Evolutionary conservation across 2,329 filamentous ascomycete species (phyloP).

Genomic region (Fusarium oxysporum): DNA sequence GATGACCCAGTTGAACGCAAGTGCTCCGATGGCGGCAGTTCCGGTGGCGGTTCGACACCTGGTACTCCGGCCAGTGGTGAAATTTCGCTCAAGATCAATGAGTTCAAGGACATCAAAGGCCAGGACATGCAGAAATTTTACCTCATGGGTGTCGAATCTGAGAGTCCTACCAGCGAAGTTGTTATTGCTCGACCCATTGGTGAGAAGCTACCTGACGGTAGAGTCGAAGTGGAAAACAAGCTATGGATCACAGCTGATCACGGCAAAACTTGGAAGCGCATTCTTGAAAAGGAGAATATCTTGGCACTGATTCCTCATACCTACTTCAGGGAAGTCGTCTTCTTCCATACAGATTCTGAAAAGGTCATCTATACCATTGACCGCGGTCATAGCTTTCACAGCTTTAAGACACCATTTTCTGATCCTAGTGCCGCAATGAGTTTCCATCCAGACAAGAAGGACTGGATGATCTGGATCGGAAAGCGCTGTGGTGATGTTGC

Average conservation of each 20-base stretch:
- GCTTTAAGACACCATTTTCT: conserved; percentile 75
- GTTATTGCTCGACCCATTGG: conserved; percentile 66
- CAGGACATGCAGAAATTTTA: conserved; percentile 72
- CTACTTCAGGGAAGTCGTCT: conserved; percentile 86
- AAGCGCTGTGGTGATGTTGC: conserved; percentile 71
- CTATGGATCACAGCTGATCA: conserved; percentile 86
- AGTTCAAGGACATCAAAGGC: conserved; percentile 69
- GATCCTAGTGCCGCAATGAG: conserved; percentile 62
- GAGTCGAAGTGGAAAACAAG: conserved; percentile 58
- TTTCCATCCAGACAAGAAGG: conserved; percentile 87
- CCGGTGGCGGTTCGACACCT: conserved; percentile 49
- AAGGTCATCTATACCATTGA: conserved; percentile 84
- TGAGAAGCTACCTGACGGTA: conserved; percentile 45
- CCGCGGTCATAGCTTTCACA: conserved; percentile 77
- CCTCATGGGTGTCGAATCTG: conserved; percentile 79
- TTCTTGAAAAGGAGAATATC: conserved; percentile 77
- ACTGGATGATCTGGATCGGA: conserved; percentile 94
- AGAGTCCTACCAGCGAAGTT: conserved; percentile 76
- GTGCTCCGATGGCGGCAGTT: conserved; percentile 72
- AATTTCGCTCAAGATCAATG: conserved; percentile 69
- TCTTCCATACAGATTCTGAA: conserved; percentile 78
- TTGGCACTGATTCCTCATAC: conserved; percentile 79
- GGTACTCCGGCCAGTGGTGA: conserved; percentile 72
- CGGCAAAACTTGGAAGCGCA: conserved; percentile 84
- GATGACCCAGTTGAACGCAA: conserved; percentile 79